Base-by-base conservation (phyloP, 768 basidiomycete genomes). In the Pulveroboletus sp. region DNA sequence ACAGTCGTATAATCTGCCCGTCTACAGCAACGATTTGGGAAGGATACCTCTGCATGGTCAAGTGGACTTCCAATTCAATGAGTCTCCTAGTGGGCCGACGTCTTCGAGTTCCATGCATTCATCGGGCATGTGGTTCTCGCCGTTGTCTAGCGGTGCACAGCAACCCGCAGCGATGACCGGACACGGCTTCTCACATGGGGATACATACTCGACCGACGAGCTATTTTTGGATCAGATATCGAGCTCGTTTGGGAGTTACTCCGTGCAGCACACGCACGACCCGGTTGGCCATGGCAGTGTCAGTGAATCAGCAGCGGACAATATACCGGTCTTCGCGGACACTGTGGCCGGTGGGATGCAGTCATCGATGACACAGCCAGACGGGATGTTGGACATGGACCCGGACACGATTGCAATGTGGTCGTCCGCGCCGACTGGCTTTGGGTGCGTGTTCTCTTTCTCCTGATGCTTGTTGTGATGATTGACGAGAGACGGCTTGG, bases 321-420 rank as follows among this genome's bases (percentile, higher is more conserved):
- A 51, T n/a, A 26, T 63, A 5, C 62, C 56, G 13, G 53, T 47
- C 43, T 51, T 51, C 33, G 47, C 58, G 51, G 59, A 61, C 14
- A 27, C 42, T 7, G 39, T 39, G 21, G 31, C 42, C 0, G 11
- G 44, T 6, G 27, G 17, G 2, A 38, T 42, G 6, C 48, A 36
- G 21, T 21, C 21, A 10, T 28, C 37, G 43, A 54, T 58, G 46
- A 46, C 54, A 37, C 35, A 38, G 10, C 3, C 43, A 14, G 39
- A 43, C 8, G 47, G 32, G 28, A 51, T 52, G 47, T 37, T 51
- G 31, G 50, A 52, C 31, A 66, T 76, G 62, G 76, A 82, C 55
- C 66, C 69, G 47, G 77, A 79, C 48, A 76, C 76, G 39, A 73
- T 83, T 56, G 71, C 73, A 13, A 80, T 83, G 77, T 86, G 82